Percentiles rank a stretch among this genome's conserved stretches.
These are phyloP conservation scores for Senna tora DNA, from an alignment of 306 rosid genomes.

Conservation along the genomic window DNA sequence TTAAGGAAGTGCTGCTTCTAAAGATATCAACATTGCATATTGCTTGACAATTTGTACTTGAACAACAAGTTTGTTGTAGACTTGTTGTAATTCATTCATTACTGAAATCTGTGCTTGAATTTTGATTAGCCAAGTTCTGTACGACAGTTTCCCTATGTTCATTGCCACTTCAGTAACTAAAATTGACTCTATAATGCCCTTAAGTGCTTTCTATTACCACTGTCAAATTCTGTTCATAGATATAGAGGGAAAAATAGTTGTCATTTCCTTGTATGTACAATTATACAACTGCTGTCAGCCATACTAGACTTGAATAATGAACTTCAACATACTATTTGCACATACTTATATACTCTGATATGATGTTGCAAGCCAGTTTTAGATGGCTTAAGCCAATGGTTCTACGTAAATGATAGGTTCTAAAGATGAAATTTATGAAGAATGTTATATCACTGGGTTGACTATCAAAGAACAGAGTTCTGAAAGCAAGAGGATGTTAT, in stretches of 20 bases:
- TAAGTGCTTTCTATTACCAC: constrained; percentile 6
- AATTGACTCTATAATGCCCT: not conserved
- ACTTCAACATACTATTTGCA: not conserved
- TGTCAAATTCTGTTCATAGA: constrained; percentile 6
- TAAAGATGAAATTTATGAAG: constrained; percentile 24
- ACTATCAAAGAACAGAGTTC: constrained; percentile 27
- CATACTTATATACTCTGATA: constrained; percentile 7
- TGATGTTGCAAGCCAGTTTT: constrained; percentile 14
- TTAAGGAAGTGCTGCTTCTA: constrained; percentile 25
- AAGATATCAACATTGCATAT: constrained; percentile 18
- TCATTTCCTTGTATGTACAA: not conserved
- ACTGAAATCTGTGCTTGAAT: constrained; percentile 7
- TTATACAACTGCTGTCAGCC: not conserved
- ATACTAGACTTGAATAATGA: not conserved
- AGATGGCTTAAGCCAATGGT: constrained; percentile 18
- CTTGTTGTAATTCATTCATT: constrained; percentile 12
- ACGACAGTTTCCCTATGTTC: constrained; percentile 4
- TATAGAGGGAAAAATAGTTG: not conserved
- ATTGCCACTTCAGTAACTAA: constrained; percentile 3
- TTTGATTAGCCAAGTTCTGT: constrained; percentile 5
- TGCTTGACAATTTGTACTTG: constrained; percentile 23
- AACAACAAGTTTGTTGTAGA: not conserved
- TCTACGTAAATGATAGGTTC: constrained; percentile 15
- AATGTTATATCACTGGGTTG: constrained; percentile 18
- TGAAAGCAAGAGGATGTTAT: constrained; percentile 14